Conservation (phyloP, 2,329 filamentous ascomycete species). For the Colletotrichum tropicale region DNA sequence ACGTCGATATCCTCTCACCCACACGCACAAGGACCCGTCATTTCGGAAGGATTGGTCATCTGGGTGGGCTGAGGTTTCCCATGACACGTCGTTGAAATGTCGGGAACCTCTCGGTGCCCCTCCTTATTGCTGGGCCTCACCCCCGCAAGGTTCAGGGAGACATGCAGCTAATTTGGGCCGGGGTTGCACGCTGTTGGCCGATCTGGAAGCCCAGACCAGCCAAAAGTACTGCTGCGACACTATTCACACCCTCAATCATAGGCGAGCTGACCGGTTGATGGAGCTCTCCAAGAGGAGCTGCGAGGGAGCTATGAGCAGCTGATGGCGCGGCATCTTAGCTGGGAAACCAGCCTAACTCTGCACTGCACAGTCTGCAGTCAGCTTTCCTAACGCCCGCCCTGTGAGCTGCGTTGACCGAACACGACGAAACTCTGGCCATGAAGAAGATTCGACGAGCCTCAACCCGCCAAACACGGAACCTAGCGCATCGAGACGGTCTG, state of each 20-base stretch:
- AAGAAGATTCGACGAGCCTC: neutral
- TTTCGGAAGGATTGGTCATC: conserved; percentile 14
- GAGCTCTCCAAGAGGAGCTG: neutral
- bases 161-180: neutral
- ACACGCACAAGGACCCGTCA: conserved; percentile 8
- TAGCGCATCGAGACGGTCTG: neutral
- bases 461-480: neutral
- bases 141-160: conserved; percentile 5
- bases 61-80: conserved; percentile 7
- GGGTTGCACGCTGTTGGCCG: conserved; percentile 1
- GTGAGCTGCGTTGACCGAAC: neutral
- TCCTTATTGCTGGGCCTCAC: neutral
- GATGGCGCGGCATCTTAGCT: neutral
- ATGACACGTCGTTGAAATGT: neutral
- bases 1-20: conserved; percentile 11
- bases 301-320: conserved; percentile 2
- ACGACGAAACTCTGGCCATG: neutral
- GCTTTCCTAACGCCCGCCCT: neutral
- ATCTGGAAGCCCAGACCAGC: conserved; percentile 3
- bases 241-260: neutral
- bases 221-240: neutral
- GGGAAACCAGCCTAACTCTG: neutral
- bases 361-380: neutral
- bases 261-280: neutral
- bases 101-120: neutral